phyloP scores from a whole-genome alignment of 139 green algal species.

The Chlorella sorokiniana region DNA sequence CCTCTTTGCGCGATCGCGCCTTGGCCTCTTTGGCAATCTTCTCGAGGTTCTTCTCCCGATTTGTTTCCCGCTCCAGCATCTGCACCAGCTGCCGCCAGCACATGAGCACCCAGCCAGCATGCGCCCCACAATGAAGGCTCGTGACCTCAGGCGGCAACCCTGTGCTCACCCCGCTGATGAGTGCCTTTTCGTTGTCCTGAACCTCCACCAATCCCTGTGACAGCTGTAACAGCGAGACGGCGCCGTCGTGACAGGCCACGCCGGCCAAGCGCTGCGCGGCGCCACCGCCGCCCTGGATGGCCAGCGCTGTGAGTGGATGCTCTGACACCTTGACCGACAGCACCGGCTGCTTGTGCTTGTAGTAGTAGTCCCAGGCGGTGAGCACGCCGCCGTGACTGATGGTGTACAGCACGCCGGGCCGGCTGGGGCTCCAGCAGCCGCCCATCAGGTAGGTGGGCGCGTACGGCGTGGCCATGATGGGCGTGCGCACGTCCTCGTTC shows the following conservation, averaged over 20 bases:
- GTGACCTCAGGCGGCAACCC: background rate
- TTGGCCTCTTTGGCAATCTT: slow-evolving; percentile 90
- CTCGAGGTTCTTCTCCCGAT: slow-evolving; percentile 91
- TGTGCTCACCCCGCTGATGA: slow-evolving; percentile 53
- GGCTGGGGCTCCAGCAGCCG: slow-evolving; percentile 78
- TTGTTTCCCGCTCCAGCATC: slow-evolving; percentile 72
- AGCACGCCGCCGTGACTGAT: slow-evolving; percentile 81
- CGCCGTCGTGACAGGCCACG: slow-evolving; percentile 76
- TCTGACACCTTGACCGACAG: slow-evolving; percentile 64
- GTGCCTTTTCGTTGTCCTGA: slow-evolving; percentile 82
- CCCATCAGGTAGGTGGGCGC: slow-evolving; percentile 77
- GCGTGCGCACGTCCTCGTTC: slow-evolving; percentile 89
- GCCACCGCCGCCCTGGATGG: slow-evolving; percentile 34
- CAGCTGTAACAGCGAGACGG: slow-evolving; percentile 76
- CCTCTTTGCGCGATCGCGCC: slow-evolving; percentile 72
- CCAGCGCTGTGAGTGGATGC: slow-evolving; percentile 8
- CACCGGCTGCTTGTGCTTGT: slow-evolving; percentile 89
- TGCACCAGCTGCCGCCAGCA: slow-evolving; percentile 15
- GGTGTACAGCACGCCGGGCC: slow-evolving; percentile 88
- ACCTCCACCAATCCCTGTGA: slow-evolving; percentile 71
- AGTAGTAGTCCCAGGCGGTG: slow-evolving; percentile 91
- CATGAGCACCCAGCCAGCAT: background rate
- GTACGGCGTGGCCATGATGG: slow-evolving; percentile 89
- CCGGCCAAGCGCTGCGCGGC: slow-evolving; percentile 62
- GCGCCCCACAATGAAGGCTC: too few relatives aligned